Base-by-base conservation (phyloP, 441 rosid genomes). In the Eutrema salsugineum region DNA sequence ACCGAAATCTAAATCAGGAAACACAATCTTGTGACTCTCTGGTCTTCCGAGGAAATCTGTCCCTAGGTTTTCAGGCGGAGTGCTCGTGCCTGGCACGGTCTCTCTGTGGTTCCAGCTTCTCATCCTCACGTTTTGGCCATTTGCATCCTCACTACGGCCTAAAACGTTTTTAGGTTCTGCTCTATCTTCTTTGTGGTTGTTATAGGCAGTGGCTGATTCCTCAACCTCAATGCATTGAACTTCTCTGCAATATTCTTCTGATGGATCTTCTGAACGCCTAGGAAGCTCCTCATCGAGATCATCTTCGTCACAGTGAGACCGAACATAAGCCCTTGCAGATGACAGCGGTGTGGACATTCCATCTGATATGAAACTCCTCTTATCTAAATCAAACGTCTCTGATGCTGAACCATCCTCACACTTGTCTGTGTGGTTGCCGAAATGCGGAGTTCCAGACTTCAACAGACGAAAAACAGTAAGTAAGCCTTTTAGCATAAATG, bases 181-280 rank as follows among this genome's bases (percentile, higher is more conserved):
- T 49, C n/a, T 73, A 44, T 76, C 79, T 17, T 66, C 65, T 46
- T 73, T 16, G 61, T 75, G 66, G 61, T 79, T 76, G 67, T 69
- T 63, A 32, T 71, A 72, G 55, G 16, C 71, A 15, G 4, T 51
- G 49, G 35, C 71, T 28, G 76, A 60, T 54, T 71, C 85, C 68
- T 78, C 88, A 73, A 69, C 74, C 76, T 87, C 90, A 62, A 90
- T 79, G 72, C 97, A 89, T 40, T 79, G 87, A 71, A 89, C 94
- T 78, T 92, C 97, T 77, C 83, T 88, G 83, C 93, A 87, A 83
- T 78, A 82, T 64, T 82, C 96, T 76, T 84, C 90, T 47, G 81
- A 68, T 30, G 19, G 78, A 59, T 74, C 84, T 55, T 77, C 82
- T 7, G 83, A 72, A 63, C 53, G 73, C 73, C 65, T 78, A 40